phyloP scores from a whole-genome alignment of 108 stramenopile species.

The Skeletonema tropicum region DNA sequence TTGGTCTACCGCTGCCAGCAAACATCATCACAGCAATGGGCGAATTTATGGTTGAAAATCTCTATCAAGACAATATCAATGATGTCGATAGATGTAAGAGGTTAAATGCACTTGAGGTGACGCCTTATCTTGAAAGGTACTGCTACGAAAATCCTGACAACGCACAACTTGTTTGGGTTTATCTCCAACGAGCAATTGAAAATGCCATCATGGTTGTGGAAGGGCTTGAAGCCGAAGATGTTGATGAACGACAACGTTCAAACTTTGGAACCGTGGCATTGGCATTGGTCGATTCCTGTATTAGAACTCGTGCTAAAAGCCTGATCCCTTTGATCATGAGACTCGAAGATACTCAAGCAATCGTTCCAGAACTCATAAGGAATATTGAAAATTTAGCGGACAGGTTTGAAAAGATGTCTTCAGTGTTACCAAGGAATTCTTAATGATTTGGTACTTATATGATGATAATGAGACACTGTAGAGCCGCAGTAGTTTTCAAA shows the following conservation, averaged over 20 bases:
- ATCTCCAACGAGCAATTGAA: constrained; percentile 11
- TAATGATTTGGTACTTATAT: no score
- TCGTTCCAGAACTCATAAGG: not conserved
- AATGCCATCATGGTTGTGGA: constrained; percentile 5
- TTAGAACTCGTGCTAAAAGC: not conserved
- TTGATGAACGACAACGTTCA: not conserved
- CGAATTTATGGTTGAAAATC: constrained; percentile 18
- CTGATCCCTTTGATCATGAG: not conserved
- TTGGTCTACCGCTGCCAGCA: constrained; percentile 1
- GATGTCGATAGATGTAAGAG: constrained; percentile 1
- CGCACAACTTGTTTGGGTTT: not conserved
- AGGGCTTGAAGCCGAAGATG: not conserved
- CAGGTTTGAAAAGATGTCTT: not conserved
- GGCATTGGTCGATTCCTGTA: not conserved
- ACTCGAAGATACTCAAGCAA: not conserved
- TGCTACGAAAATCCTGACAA: constrained; percentile 13
- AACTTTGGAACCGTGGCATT: not conserved
- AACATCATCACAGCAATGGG: constrained; percentile 15
- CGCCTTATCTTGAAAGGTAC: not conserved
- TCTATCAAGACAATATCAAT: constrained; percentile 12
- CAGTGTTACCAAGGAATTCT: not conserved
- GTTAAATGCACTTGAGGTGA: not conserved
- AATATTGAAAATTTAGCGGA: not conserved
- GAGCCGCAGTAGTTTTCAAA: no score
- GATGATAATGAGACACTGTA: no score